These are phyloP conservation scores for Naganishia friedmannii DNA, from an alignment of 768 basidiomycete species.

Conservation along the genomic window DNA sequence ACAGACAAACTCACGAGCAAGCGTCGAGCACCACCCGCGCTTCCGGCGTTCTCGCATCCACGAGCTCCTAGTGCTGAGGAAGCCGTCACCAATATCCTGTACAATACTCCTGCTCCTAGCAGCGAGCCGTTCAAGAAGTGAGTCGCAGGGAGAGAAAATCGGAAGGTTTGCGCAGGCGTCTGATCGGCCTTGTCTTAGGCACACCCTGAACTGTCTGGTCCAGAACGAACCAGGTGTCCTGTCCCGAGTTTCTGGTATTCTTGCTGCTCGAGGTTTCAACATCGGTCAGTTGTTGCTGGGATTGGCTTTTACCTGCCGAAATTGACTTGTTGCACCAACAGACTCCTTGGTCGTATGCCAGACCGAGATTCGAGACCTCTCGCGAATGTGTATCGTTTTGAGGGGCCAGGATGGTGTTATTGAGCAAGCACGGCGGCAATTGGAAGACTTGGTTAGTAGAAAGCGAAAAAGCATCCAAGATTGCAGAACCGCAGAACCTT, in stretches of 20 bases:
- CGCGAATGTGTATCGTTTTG: slow-evolving; percentile 96
- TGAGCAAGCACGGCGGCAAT: slow-evolving; percentile 90
- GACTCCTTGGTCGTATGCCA: slow-evolving; percentile 97
- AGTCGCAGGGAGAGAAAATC: slow-evolving; percentile 18
- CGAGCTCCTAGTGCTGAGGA: slow-evolving; percentile 83
- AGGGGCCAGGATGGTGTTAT: slow-evolving; percentile 96
- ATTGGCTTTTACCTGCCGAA: not conserved
- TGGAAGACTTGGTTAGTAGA: slow-evolving; percentile 83
- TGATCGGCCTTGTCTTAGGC: slow-evolving; percentile 58
- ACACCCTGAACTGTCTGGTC: slow-evolving; percentile 93
- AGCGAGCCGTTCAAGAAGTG: slow-evolving; percentile 68
- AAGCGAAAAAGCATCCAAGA: not conserved
- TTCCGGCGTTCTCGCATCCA: slow-evolving; percentile 81
- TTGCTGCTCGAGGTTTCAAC: slow-evolving; percentile 96
- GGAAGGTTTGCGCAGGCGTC: not conserved
- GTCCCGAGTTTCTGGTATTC: slow-evolving; percentile 92
- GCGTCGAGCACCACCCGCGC: slow-evolving; percentile 63
- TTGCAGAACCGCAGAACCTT: not conserved
- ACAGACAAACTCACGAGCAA: slow-evolving; percentile 47
- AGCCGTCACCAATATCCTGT: slow-evolving; percentile 94
- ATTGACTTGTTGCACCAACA: slow-evolving; percentile 54
- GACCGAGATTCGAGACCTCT: slow-evolving; percentile 93
- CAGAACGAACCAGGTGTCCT: slow-evolving; percentile 99
- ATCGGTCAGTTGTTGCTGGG: slow-evolving; percentile 46
- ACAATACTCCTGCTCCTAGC: slow-evolving; percentile 90